Conservation (phyloP, 192 early-diverging fungal genomes). For the Chytriomyces confervae region DNA sequence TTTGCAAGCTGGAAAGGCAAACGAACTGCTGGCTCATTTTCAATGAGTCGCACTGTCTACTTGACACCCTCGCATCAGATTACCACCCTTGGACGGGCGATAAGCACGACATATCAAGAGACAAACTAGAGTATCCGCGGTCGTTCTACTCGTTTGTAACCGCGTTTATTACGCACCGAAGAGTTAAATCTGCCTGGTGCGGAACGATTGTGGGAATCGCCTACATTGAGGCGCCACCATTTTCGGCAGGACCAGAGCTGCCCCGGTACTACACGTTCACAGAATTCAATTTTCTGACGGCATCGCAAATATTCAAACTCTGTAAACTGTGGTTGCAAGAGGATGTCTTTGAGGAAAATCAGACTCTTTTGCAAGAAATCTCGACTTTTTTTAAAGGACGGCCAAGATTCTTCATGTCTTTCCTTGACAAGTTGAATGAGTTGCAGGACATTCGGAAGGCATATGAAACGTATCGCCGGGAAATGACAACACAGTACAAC, state of each 20-base stretch:
- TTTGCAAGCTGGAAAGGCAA: no score
- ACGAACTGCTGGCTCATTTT: no score
- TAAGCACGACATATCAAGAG: slow-evolving; percentile 7
- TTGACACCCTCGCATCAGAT: not conserved
- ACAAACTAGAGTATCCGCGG: slow-evolving; percentile 22
- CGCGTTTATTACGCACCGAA: slow-evolving; percentile 3
- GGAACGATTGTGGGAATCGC: slow-evolving; percentile 33
- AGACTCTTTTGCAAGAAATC: no score
- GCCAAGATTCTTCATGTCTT: slow-evolving; percentile 1
- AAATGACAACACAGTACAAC: no score
- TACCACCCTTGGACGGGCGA: slow-evolving; percentile 19
- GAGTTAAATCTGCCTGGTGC: slow-evolving; percentile 28
- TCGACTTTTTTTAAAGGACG: slow-evolving; percentile 9
- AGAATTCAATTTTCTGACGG: slow-evolving; percentile 7
- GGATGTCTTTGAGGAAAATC: no score
- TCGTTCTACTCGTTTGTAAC: slow-evolving; percentile 32
- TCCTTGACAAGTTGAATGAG: slow-evolving; percentile 6
- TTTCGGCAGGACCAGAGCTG: slow-evolving; percentile 15
- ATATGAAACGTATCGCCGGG: not conserved
- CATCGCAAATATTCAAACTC: slow-evolving; percentile 5
- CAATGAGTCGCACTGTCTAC: no score
- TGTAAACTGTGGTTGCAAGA: no score
- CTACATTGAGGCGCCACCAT: slow-evolving; percentile 19
- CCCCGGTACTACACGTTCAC: not conserved
- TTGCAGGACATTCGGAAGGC: not conserved